Evolutionary conservation across 2,329 filamentous ascomycete genomes (phyloP).

Genomic region (Ophiostoma australiae): DNA sequence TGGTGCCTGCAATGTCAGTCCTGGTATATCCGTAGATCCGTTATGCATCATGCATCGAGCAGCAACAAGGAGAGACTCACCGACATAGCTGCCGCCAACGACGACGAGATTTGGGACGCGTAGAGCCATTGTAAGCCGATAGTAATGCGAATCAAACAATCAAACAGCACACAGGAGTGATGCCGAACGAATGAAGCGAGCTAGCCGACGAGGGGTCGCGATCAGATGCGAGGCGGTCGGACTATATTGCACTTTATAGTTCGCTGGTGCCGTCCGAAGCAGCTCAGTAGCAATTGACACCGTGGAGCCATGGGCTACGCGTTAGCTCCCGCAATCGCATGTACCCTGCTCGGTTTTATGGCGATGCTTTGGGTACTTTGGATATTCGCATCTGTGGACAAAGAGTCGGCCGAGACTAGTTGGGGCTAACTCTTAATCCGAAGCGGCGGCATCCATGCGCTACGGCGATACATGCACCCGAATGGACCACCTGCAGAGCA

Average conservation of each 20-base stretch:
- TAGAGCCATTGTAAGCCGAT: constrained; percentile 14
- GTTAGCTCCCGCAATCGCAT: background rate
- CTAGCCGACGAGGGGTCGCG: background rate
- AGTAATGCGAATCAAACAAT: background rate
- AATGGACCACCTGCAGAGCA: background rate
- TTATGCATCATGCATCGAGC: background rate
- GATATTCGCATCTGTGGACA: background rate
- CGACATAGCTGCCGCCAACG: constrained; percentile 26
- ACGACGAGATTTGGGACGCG: constrained; percentile 23
- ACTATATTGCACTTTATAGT: background rate
- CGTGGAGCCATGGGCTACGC: background rate
- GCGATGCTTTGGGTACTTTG: background rate
- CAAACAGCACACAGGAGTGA: background rate
- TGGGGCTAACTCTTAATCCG: background rate
- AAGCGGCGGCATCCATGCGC: background rate
- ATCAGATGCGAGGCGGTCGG: background rate
- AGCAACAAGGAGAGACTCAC: background rate
- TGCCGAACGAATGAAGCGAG: background rate
- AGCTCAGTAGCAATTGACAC: too few relatives aligned
- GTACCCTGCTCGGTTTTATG: background rate
- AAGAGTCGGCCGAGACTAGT: background rate
- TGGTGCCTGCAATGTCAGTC: constrained; percentile 6
- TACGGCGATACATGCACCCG: constrained; percentile 1
- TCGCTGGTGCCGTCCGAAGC: background rate
- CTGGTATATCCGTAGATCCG: background rate